phyloP scores from a whole-genome alignment of 1,139 yeast genomes.

The Saccharomyces hybrid region DNA sequence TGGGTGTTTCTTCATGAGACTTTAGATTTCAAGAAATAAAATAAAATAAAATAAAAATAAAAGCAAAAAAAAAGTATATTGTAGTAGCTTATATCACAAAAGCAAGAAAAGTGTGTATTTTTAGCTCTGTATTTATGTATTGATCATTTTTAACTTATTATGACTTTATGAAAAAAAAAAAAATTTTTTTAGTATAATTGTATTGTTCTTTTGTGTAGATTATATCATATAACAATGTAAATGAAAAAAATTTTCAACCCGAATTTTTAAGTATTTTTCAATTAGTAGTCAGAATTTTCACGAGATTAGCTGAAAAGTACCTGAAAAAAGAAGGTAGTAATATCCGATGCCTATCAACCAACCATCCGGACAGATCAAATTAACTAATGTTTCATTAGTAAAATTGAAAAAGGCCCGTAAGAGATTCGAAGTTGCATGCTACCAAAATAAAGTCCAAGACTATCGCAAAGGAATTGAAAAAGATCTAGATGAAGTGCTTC shows the following conservation, averaged over 20 bases:
- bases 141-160: background rate
- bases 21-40: background rate
- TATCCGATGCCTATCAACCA: conserved; percentile 51
- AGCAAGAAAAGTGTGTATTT: background rate
- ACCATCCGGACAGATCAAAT: conserved; percentile 79
- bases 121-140: background rate
- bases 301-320: background rate
- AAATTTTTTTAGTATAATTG: background rate
- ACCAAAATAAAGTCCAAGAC: conserved; percentile 94
- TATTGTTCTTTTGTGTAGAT: background rate
- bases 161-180: background rate
- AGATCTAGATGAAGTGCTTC: conserved; percentile 90
- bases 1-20: background rate
- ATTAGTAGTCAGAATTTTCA: background rate
- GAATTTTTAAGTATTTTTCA: background rate
- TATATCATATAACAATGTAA: background rate
- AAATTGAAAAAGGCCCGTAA: conserved; percentile 84
- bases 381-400: conserved; percentile 90
- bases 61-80: background rate
- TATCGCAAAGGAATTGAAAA: conserved; percentile 83
- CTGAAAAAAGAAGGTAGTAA: background rate
- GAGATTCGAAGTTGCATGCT: conserved; percentile 91
- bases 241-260: background rate
- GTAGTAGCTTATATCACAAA: background rate
- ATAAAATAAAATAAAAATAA: background rate